Conservation (phyloP, 495 filamentous ascomycete genomes). For the Xanthoparmelia taractica region DNA sequence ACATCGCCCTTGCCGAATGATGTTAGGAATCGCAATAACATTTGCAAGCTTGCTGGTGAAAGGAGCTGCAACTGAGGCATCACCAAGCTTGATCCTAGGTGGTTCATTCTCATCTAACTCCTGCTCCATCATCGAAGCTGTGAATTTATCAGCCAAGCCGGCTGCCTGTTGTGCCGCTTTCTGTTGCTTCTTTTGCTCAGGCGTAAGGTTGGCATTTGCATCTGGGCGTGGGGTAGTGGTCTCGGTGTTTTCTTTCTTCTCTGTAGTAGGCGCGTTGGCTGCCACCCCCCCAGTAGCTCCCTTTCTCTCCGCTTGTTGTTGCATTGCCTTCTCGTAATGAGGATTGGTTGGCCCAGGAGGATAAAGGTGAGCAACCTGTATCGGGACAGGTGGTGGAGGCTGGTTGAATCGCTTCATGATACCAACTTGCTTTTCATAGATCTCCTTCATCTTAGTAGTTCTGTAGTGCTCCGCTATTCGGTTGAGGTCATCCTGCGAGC, state of each 20-base stretch:
- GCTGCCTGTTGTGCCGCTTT: constrained; percentile 63
- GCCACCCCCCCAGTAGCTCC: constrained; percentile 41
- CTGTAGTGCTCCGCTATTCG: constrained; percentile 88
- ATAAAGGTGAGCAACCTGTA: constrained; percentile 87
- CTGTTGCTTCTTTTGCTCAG: constrained; percentile 54
- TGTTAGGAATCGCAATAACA: constrained; percentile 95
- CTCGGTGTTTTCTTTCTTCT: constrained; percentile 47
- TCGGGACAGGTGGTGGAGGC: constrained; percentile 78
- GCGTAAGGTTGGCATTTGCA: constrained; percentile 39
- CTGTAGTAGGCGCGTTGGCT: constrained; percentile 29
- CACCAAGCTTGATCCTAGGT: constrained; percentile 92
- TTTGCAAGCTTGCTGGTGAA: constrained; percentile 98
- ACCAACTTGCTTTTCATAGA: constrained; percentile 89
- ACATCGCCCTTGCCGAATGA: constrained; percentile 93
- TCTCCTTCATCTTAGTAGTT: constrained; percentile 93
- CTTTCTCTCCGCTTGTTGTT: constrained; percentile 71
- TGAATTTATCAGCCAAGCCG: constrained; percentile 79
- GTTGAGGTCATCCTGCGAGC: constrained; percentile 80
- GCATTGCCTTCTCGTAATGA: constrained; percentile 89
- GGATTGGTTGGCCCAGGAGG: constrained; percentile 87
- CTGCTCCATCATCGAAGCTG: constrained; percentile 78
- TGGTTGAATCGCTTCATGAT: constrained; percentile 94
- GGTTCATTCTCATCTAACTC: constrained; percentile 86
- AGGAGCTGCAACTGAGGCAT: constrained; percentile 92
- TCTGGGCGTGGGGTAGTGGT: constrained; percentile 65